phyloP scores from a whole-genome alignment of 495 filamentous ascomycete species.

The Tuber aestivum region DNA sequence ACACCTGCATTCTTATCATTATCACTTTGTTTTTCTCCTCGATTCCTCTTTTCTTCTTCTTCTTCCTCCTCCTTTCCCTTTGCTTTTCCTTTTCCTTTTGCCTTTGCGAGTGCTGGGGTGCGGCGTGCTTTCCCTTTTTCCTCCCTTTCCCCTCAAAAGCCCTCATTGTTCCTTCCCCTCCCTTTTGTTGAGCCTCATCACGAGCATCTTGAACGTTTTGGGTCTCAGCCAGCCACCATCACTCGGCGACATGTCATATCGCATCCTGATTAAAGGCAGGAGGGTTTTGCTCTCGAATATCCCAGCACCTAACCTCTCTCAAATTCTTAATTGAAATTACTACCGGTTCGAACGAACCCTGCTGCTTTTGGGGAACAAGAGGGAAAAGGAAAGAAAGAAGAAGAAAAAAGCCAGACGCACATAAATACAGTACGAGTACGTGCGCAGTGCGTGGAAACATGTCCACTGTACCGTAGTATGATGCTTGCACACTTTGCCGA shows the following conservation, averaged over 20 bases:
- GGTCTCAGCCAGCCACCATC: neutral
- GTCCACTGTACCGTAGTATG: no score
- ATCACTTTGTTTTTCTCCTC: neutral
- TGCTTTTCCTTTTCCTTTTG: no score
- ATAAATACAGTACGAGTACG: no score
- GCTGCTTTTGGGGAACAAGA: no score
- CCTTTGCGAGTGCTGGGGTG: neutral
- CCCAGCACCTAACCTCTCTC: neutral
- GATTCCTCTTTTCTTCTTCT: neutral
- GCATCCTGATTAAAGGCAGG: neutral
- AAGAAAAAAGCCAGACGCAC: neutral
- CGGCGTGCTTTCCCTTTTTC: neutral
- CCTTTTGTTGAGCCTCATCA: neutral
- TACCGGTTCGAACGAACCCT: neutral
- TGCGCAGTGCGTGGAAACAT: neutral
- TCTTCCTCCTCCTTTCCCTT: no score
- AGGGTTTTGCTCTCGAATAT: neutral
- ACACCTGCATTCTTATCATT: neutral
- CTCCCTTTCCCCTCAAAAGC: neutral
- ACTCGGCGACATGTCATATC: neutral
- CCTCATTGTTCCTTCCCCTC: neutral
- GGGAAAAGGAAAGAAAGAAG: neutral
- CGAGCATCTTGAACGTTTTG: constrained; percentile 2
- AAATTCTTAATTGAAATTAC: neutral
- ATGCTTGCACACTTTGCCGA: neutral